Evolutionary conservation across 805 yeast species (phyloP), one percentile per base, ranked within the genome.

Genomic region (Alloascoidea hylecoeti): DNA sequence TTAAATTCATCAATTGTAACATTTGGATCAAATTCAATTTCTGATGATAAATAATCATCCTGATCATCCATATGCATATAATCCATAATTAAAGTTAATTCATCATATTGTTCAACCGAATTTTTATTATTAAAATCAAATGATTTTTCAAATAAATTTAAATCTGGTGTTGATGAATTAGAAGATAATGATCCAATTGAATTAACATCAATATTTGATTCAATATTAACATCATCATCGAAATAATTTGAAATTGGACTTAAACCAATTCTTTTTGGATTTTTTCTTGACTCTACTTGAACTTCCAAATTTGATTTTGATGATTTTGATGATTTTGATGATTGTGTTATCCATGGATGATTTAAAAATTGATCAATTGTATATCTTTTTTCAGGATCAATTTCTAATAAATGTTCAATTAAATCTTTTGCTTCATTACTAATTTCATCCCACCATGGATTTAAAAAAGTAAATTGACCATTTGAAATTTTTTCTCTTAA

Each of bases 381-480:
- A 50, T 79, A 78, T 40, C 94, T 61, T 39, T 66, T 58, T 18
- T 61, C 56, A 4, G 88, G 85, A 49, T 79, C 80, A 15, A 82
- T 89, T 0, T 85, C 78, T 27, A 82, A 60, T 43, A 82, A 61
- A 42, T 65, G 72, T 2, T 74, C 57, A 4, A 82, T 84, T 55
- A 85, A 70, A 45, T 73, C 64, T 56, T 79, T 81, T 4, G 94
- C 94, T 4, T 69, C 73, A 28, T 47, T 50, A 36, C 78, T 68
- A 28, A 82, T 78, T 45, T 82, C 92, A 54, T 82, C 94, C 94
- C 94, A 82, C 94, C 94, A 82, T 1, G 94, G 94, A 23, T 74
- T 63, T 46, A 82, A 60, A 46, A 82, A 82, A 9, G 82, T 75
- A 53, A 68, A 82, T 50, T 80, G 80, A 27, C 92, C 94, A 42